Conservation (phyloP, 768 basidiomycete genomes). For the Lentinula raphanica region DNA sequence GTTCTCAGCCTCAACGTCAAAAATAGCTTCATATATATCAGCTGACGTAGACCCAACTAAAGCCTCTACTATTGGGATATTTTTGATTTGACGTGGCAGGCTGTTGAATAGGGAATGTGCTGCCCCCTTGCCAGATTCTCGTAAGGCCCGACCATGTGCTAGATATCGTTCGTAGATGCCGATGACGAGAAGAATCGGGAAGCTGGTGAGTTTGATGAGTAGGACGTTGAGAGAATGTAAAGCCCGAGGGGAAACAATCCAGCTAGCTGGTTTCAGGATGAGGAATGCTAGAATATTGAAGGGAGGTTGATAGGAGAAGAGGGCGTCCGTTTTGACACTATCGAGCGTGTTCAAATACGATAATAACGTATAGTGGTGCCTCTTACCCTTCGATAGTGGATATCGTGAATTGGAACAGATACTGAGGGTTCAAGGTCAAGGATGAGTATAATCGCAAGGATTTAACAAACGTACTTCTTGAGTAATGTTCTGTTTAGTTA, state of each 20-base stretch:
- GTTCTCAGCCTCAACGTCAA: conserved; percentile 55
- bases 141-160: conserved; percentile 41
- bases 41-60: conserved; percentile 65
- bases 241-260: conserved; percentile 64
- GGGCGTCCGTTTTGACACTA: conserved; percentile 82
- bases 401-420: conserved; percentile 83
- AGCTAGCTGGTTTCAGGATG: conserved; percentile 76
- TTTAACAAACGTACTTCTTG: conserved; percentile 53
- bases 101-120: conserved; percentile 56
- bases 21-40: conserved; percentile 73
- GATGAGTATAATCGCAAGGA: conserved; percentile 61
- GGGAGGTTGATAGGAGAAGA: conserved; percentile 90
- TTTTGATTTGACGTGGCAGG: conserved; percentile 67
- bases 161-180: conserved; percentile 76
- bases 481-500: conserved; percentile 35
- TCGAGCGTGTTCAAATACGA: conserved; percentile 5
- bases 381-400: conserved; percentile 81
- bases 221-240: conserved; percentile 85
- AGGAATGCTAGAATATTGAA: conserved; percentile 81
- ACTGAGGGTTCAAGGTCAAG: conserved; percentile 49
- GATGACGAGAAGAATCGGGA: conserved; percentile 75
- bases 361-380: not conserved
- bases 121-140: conserved; percentile 47
- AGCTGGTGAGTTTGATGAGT: conserved; percentile 77
- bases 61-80: conserved; percentile 70